phyloP scores from a whole-genome alignment of 495 filamentous ascomycete genomes.

The Chaetomium tenue region DNA sequence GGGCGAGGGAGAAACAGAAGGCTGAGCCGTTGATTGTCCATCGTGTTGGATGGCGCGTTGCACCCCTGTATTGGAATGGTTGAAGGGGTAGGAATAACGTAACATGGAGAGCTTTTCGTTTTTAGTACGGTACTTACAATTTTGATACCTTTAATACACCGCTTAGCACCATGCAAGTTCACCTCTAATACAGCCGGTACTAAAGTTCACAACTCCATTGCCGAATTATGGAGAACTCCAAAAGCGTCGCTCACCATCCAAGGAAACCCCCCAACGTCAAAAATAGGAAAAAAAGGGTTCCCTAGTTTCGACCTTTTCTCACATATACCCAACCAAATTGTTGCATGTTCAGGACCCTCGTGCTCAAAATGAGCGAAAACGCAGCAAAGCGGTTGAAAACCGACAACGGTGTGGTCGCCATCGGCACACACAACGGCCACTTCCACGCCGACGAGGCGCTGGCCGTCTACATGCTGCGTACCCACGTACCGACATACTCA shows the following conservation, averaged over 20 bases:
- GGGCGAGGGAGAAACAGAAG: background rate
- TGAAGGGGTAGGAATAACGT: background rate
- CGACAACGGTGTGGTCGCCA: conserved; percentile 53
- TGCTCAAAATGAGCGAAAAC: conserved; percentile 56
- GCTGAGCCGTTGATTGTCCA: conserved; percentile 14
- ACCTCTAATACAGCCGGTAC: background rate
- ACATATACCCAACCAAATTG: background rate
- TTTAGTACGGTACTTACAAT: background rate
- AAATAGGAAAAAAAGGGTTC: background rate
- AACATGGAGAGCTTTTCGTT: background rate
- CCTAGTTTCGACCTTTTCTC: background rate
- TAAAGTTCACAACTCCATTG: background rate
- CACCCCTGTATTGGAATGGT: background rate
- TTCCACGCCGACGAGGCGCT: conserved; percentile 99
- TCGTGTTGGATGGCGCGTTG: conserved; percentile 17
- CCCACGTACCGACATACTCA: conserved; percentile 73
- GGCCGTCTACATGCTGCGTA: conserved; percentile 93
- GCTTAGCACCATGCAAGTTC: too few relatives aligned
- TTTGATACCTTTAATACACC: background rate
- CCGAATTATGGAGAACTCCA: background rate
- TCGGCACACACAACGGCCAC: conserved; percentile 93
- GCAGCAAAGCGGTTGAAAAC: conserved; percentile 70
- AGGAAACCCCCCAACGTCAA: background rate
- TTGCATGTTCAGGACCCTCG: conserved; percentile 28
- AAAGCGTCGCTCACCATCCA: background rate